Base-by-base conservation (phyloP, 192 early-diverging fungal genomes). In the Backusella australiensis region DNA sequence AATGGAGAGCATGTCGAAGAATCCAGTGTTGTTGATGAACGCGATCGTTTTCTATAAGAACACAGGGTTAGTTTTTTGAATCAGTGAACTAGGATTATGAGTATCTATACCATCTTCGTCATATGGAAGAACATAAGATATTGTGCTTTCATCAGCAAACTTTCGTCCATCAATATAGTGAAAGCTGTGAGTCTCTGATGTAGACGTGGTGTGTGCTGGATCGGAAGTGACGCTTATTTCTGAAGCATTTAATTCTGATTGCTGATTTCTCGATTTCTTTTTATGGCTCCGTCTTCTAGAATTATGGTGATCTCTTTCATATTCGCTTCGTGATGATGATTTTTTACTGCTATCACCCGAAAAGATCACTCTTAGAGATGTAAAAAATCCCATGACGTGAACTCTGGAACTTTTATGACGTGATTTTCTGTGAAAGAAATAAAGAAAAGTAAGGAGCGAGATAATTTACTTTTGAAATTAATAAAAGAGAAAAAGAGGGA, bases 91-190 rank as follows among this genome's bases (percentile, higher is more conserved):
- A 1, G 5, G 42, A 44, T 44, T 44, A 44, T 17, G 4, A 44
- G n/a, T 17, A 49, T 19, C 6, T 46, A 32, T 79, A 79, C 78
- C 86, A 76, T 80, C 79, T 74, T 86, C 85, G 41, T 88, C 87
- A 68, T 86, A 86, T 0, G 87, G 87, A 12, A 88, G 72, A 19
- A 83, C n/a, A 77, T 88, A 88, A 44, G 76, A 29, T 6, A 78
- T 75, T 32, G 76, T 79, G 15, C 81, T 71, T 2, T 76, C 79
- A 69, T 85, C 81, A 71, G 85, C 82, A 68, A 77, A 85, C 59
- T 85, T 80, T 67, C 85, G 73, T 4, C 73, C 73, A 29, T 66
- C 56, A 26, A 44, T 42, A 32, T 42, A 75, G 1, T 65, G 59
- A 49, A 66, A 75, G 1, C 49, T 75, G 2, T 38, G 26, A 17